These are phyloP conservation scores for Pleoardoris graminearum DNA, from an alignment of 2,329 filamentous ascomycete genomes.

Conservation along the genomic window DNA sequence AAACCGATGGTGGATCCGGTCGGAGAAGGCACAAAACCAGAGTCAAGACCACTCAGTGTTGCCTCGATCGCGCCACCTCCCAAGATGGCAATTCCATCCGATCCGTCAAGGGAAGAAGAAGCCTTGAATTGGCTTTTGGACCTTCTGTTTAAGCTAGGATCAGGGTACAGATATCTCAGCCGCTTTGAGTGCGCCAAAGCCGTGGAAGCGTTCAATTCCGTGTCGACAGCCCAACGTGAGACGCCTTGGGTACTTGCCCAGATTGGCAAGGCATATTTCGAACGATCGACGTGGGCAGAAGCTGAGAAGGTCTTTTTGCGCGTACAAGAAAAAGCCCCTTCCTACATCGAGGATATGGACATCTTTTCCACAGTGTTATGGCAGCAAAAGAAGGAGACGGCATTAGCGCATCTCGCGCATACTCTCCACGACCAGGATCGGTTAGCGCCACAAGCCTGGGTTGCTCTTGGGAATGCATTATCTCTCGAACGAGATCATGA, in stretches of 20 bases:
- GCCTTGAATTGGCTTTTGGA: slow-evolving; percentile 77
- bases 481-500: slow-evolving; percentile 92
- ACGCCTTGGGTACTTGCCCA: slow-evolving; percentile 93
- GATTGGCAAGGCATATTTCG: slow-evolving; percentile 87
- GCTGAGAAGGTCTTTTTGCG: slow-evolving; percentile 84
- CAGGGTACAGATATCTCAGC: slow-evolving; percentile 75
- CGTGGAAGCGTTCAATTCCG: slow-evolving; percentile 69
- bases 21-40: slow-evolving; percentile 69
- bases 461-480: slow-evolving; percentile 91
- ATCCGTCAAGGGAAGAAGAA: slow-evolving; percentile 71
- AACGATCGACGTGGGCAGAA: slow-evolving; percentile 82
- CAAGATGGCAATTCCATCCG: slow-evolving; percentile 52
- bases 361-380: slow-evolving; percentile 99
- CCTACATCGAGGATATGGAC: slow-evolving; percentile 91
- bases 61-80: slow-evolving; percentile 30
- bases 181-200: slow-evolving; percentile 80
- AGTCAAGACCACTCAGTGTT: slow-evolving; percentile 43
- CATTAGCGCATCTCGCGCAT: slow-evolving; percentile 89
- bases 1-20: slow-evolving; percentile 70
- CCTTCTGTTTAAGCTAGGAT: slow-evolving; percentile 78
- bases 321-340: slow-evolving; percentile 77
- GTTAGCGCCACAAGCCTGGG: slow-evolving; percentile 93
- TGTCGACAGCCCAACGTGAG: slow-evolving; percentile 77
- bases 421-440: slow-evolving; percentile 85
- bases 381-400: slow-evolving; percentile 91